Percentiles rank a stretch among this genome's conserved stretches.
Evolutionary conservation across 306 rosid species (phyloP).

Genomic region (Sophora flavescens): DNA sequence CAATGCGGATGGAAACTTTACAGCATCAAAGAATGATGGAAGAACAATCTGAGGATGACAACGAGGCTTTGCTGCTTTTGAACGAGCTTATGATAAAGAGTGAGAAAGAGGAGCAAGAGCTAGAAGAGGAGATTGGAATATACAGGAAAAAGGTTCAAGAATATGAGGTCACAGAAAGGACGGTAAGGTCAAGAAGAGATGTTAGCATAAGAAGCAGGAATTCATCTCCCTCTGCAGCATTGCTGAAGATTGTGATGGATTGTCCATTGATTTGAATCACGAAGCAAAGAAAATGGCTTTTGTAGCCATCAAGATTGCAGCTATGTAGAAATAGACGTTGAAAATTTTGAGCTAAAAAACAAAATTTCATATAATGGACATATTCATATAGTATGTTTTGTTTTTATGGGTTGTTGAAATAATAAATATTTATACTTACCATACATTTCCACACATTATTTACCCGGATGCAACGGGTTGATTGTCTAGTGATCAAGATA

Average conservation of each 20-base stretch:
- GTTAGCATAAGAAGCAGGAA: slow-evolving; percentile 72
- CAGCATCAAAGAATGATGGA: slow-evolving; percentile 96
- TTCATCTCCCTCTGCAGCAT: slow-evolving; percentile 79
- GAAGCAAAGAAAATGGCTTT: slow-evolving; percentile 66
- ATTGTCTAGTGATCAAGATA: too few species aligned
- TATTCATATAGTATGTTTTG: too few species aligned
- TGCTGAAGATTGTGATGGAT: slow-evolving; percentile 85
- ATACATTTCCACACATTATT: too few species aligned
- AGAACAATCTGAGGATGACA: slow-evolving; percentile 96
- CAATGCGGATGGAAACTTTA: slow-evolving; percentile 99
- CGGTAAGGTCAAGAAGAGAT: slow-evolving; percentile 63
- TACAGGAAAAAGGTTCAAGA: slow-evolving; percentile 80
- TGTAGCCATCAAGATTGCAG: slow-evolving; percentile 59
- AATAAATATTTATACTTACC: too few species aligned
- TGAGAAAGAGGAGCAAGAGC: slow-evolving; percentile 89
- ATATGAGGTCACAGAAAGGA: slow-evolving; percentile 74
- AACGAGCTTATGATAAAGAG: slow-evolving; percentile 88
- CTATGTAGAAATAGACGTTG: too few species aligned
- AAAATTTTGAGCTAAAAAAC: too few species aligned
- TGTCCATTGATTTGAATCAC: slow-evolving; percentile 72
- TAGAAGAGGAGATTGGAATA: slow-evolving; percentile 78
- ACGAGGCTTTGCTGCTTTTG: slow-evolving; percentile 91
- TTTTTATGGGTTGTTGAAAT: too few species aligned
- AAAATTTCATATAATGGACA: too few species aligned
- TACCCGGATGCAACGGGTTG: too few species aligned